phyloP scores from a whole-genome alignment of 1,139 yeast species.

The Pichia sp. region DNA sequence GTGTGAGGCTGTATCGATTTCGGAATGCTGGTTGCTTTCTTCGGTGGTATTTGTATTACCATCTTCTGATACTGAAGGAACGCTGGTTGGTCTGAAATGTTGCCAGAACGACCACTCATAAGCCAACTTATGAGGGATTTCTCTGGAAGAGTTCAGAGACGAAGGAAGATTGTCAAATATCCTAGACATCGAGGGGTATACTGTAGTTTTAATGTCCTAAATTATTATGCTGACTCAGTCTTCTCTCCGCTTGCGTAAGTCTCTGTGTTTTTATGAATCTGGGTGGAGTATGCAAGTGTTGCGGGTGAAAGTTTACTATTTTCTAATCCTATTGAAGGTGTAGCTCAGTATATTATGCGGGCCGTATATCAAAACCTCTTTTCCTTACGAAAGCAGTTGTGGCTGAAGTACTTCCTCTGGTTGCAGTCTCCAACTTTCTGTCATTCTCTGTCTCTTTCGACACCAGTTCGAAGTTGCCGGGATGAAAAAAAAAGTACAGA shows the following conservation, averaged over 20 bases:
- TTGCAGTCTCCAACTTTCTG: background rate
- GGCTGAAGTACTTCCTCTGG: background rate
- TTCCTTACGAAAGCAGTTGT: background rate
- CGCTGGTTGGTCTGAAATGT: constrained; percentile 17
- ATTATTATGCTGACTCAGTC: background rate
- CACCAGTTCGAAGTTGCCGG: background rate
- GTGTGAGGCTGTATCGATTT: background rate
- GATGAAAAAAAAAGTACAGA: background rate
- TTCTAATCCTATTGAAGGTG: background rate
- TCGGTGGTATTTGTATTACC: background rate
- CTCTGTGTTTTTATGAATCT: background rate
- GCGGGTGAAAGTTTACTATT: no score
- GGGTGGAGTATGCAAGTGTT: no score
- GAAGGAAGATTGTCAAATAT: constrained; percentile 12
- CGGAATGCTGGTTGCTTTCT: background rate
- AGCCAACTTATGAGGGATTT: constrained; percentile 17
- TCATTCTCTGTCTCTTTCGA: background rate
- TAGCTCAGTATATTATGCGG: background rate
- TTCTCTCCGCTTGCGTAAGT: background rate
- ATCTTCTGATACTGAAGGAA: constrained; percentile 1
- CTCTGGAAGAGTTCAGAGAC: background rate
- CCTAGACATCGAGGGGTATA: constrained; percentile 10
- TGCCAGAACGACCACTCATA: constrained; percentile 27
- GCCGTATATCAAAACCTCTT: background rate
- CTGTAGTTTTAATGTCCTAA: background rate